Conservation (phyloP, 129 eudicot species). For the Gnaphalium uliginosum region DNA sequence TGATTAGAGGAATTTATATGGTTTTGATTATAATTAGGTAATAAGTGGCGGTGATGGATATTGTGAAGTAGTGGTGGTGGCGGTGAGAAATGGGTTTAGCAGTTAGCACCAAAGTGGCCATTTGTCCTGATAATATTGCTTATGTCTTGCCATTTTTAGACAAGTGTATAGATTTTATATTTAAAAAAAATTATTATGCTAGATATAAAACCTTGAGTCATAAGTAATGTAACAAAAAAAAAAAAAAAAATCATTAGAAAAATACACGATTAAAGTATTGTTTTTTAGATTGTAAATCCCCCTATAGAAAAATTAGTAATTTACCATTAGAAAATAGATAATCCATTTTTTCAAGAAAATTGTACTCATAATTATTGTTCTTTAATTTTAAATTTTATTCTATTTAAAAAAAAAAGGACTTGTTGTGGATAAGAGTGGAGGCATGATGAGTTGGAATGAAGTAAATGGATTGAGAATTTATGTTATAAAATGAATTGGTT, state of each 20-base stretch:
- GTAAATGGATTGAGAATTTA: slow-evolving; percentile 2
- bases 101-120: neutral
- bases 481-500: slow-evolving; percentile 18
- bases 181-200: too few relatives aligned
- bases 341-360: neutral
- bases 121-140: neutral
- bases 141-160: neutral
- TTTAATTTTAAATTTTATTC: neutral
- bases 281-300: too few relatives aligned
- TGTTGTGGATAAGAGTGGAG: slow-evolving; percentile 29
- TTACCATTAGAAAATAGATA: too few relatives aligned
- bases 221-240: too few relatives aligned
- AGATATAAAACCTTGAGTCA: too few relatives aligned
- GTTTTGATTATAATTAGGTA: neutral
- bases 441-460: slow-evolving; percentile 22
- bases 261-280: too few relatives aligned
- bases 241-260: too few relatives aligned
- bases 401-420: neutral
- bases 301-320: too few relatives aligned
- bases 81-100: neutral
- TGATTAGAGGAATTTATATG: neutral
- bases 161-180: neutral
- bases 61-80: neutral
- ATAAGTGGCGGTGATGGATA: neutral
- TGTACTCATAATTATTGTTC: neutral